Evolutionary conservation across 2,329 filamentous ascomycete species (phyloP), one percentile per base, ranked within the genome.

Genomic region (Pseudogymnoascus sp.): DNA sequence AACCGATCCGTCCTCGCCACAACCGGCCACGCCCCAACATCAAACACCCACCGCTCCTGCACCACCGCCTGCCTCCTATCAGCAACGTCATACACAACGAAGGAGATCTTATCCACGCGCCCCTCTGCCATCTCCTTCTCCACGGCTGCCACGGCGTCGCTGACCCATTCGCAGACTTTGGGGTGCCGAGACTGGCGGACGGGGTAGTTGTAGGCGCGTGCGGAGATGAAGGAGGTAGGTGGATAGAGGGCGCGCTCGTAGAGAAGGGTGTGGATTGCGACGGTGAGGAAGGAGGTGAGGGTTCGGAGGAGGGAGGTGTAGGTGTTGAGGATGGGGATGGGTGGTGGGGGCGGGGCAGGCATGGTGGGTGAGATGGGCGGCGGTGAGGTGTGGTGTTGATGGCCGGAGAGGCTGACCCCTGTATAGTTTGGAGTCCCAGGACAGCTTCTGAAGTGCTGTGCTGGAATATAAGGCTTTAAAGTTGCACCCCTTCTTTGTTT

Each of bases 121-220:
- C 73, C 74, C 68, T 82, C 85, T 63, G 86, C 76, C 65, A 90
- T 78, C 73, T 89, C 82, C 14, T 77, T 77, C 64, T 83, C 80
- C 40, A 89, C 81, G 36, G 86, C 83, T 62, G 81, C 75, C 60
- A 88, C 80, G 65, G 86, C 86, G 73, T 88, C 84, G 68, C 80
- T 82, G 74, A 90, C 85, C 83, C 87, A 90, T 71, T 82, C 78
- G 77, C 86, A 90, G 67, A 91, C 86, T 67, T 82, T 80, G 0
- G 87, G 86, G 73, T 90, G 87, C 51, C 87, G 83, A 65, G 81
- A 87, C 72, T 90, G 87, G 63, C 84, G 83, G 64, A 89, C 85
- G n/a, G 87, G 80, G 67, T 85, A 84, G 75, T 89, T 89, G 78
- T 89, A 89, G 70, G 85, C 86, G 65, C 85, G 81, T 5, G 85